Evolutionary conservation across 2,329 filamentous ascomycete genomes (phyloP).

Genomic region (Diplodia scrobiculata): DNA sequence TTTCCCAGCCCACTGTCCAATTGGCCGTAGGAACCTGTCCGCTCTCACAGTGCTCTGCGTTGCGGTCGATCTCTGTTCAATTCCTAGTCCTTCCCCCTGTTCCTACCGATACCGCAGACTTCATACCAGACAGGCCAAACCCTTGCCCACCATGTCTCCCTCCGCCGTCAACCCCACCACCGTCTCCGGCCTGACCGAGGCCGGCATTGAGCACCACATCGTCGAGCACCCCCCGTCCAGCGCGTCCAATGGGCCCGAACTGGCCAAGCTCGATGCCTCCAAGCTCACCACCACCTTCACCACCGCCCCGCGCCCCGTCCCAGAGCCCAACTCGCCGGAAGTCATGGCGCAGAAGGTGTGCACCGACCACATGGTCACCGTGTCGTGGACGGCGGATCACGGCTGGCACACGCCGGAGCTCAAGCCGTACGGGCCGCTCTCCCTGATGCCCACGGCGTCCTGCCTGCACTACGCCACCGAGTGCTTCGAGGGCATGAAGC

Average conservation of each 20-base stretch:
- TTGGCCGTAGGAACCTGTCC: background rate
- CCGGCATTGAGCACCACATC: constrained; percentile 39
- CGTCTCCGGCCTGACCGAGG: constrained; percentile 40
- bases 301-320: constrained; percentile 47
- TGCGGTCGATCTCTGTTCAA: background rate
- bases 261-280: constrained; percentile 50
- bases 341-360: constrained; percentile 49
- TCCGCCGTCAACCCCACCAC: constrained; percentile 34
- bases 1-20: background rate
- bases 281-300: constrained; percentile 48
- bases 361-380: constrained; percentile 89
- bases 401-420: constrained; percentile 77
- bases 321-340: constrained; percentile 46
- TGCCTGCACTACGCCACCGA: constrained; percentile 87
- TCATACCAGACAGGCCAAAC: background rate
- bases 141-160: constrained; percentile 1
- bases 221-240: constrained; percentile 27
- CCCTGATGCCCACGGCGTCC: constrained; percentile 77
- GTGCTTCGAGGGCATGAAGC: constrained; percentile 86
- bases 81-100: background rate
- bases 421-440: constrained; percentile 74
- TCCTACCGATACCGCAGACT: background rate
- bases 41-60: background rate
- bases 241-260: constrained; percentile 32
- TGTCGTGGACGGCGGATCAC: constrained; percentile 62